Evolutionary conservation across 2,329 filamentous ascomycete species (phyloP).

Genomic region (Rutstroemia sp.): DNA sequence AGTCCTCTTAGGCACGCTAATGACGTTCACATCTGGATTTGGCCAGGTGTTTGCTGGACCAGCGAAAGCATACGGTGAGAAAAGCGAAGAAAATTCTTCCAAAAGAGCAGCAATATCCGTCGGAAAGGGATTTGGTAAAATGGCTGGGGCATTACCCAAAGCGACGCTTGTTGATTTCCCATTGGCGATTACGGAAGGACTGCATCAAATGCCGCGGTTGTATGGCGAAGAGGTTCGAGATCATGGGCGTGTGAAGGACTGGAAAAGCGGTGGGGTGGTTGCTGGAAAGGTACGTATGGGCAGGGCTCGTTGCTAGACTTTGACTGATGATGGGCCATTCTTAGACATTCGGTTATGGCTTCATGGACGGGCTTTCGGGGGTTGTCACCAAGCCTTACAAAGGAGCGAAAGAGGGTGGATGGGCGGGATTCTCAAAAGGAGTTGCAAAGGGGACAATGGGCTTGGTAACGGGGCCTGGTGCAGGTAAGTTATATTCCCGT

Average conservation of each 20-base stretch:
- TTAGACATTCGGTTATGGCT: conserved; percentile 8
- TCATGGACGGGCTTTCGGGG: conserved; percentile 9
- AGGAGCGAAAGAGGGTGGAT: conserved; percentile 7
- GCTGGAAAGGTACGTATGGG: conserved; percentile 5
- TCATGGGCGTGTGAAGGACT: conserved; percentile 9
- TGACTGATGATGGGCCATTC: neutral
- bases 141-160: conserved; percentile 1
- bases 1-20: neutral
- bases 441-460: conserved; percentile 7
- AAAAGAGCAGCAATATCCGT: conserved; percentile 1
- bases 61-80: neutral
- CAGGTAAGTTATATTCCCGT: neutral
- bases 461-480: conserved; percentile 4
- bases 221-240: conserved; percentile 8
- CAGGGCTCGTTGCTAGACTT: neutral
- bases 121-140: conserved; percentile 6
- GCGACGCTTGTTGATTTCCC: conserved; percentile 9
- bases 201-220: conserved; percentile 9
- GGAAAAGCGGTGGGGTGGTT: conserved; percentile 7
- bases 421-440: conserved; percentile 7
- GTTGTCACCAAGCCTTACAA: conserved; percentile 9
- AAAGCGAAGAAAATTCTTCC: neutral
- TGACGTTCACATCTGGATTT: neutral
- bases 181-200: conserved; percentile 5
- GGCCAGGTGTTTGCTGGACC: neutral